Base-by-base conservation (phyloP, 352 stramenopile species). In the Globisporangium polare region DNA sequence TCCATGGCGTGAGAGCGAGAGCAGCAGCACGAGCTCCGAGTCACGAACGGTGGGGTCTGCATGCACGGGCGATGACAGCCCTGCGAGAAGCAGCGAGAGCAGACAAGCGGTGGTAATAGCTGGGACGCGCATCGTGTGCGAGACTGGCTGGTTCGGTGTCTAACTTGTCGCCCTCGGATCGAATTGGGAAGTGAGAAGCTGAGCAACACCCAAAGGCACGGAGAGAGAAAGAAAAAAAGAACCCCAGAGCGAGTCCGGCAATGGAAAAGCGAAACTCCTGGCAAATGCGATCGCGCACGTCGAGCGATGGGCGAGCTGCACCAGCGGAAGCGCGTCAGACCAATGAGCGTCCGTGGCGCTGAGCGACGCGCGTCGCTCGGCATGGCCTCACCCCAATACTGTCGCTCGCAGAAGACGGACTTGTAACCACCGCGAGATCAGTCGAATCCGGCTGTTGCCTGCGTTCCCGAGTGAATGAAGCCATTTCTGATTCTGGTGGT, bases 1-100 rank as follows among this genome's bases (percentile, higher is more conserved):
- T 18, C 81, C 84, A 43, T 94, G 82, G 12, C 84, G 82, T 8
- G 80, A 88, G 31, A 94, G 56, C 41, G 83, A 85, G 31, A 93
- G 74, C 10, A 93, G 58, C 41, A 83, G 56, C 63, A 90, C 74
- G 20, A 92, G 70, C 64, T 90, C 77, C 5, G 72, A 83, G 37
- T 83, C 68, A 0, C 58, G 50, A 13, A 43, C n/a, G 2, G 50
- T 37, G 37, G 55, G 47, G 12, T 42, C 31, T 41, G 13, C 22
- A 18, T 29, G 42, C 20, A 17, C 49, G 18, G n/a, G 13, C 27
- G 17, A 1, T n/a, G 26, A 31, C 5, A 26, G 20, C 9, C 39
- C 45, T 18, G 43, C 51, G 33, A 29, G 7, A 26, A 67, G 45
- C 9, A 62, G 18, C 53, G 39, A 53, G 33, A 62, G 37, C 45